Evolutionary conservation across 176 grass and related monocot species (phyloP).

Genomic region (Oryza meridionalis): DNA sequence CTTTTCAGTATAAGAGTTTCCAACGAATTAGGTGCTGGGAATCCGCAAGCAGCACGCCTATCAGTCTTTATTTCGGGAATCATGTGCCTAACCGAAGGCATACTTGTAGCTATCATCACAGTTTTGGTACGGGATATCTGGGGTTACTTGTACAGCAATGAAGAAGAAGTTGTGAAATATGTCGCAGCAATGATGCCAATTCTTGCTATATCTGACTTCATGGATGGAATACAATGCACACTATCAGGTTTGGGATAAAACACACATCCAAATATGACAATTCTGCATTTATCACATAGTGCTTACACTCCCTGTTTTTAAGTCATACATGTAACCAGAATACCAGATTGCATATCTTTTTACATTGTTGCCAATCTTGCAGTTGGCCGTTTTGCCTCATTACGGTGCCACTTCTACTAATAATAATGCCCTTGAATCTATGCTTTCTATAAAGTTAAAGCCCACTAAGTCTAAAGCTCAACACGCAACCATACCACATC

Average conservation of each 20-base stretch:
- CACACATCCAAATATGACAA: background rate
- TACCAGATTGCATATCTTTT: constrained; percentile 4
- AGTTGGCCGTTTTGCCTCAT: constrained; percentile 4
- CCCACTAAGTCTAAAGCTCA: too few species aligned
- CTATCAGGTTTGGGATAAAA: constrained; percentile 70
- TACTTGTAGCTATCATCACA: constrained; percentile 64
- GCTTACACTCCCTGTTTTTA: background rate
- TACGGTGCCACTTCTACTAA: background rate
- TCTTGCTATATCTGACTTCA: constrained; percentile 85
- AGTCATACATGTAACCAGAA: constrained; percentile 2
- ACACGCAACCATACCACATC: too few species aligned
- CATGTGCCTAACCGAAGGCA: constrained; percentile 67
- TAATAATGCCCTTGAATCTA: background rate
- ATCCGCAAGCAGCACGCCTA: constrained; percentile 53
- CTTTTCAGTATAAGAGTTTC: constrained; percentile 82
- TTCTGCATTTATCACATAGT: background rate
- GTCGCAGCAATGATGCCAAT: constrained; percentile 86
- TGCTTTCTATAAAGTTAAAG: too few species aligned
- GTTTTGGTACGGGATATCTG: constrained; percentile 64
- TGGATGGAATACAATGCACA: constrained; percentile 93
- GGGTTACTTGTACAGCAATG: constrained; percentile 81
- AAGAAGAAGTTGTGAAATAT: constrained; percentile 71
- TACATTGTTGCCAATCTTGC: constrained; percentile 15
- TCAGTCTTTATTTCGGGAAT: constrained; percentile 63
- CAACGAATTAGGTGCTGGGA: constrained; percentile 88